Evolutionary conservation across 192 early-diverging fungal genomes (phyloP).

Genomic region (Backusella circina): DNA sequence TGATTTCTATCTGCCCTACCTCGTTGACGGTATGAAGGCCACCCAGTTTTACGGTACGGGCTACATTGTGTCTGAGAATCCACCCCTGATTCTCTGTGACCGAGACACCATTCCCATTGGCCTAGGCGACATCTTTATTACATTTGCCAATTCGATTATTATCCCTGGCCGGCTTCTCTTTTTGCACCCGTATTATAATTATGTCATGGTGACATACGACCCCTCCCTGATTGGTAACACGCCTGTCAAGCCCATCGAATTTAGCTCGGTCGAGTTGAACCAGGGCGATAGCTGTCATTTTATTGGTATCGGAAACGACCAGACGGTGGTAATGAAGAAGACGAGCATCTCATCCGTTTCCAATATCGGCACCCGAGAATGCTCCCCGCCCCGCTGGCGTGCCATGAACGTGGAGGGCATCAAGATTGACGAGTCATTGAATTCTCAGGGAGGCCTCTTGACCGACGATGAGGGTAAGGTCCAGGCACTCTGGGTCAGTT

Average conservation of each 20-base stretch:
- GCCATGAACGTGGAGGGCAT: constrained; percentile 60
- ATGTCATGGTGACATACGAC: constrained; percentile 82
- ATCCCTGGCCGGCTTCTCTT: constrained; percentile 83
- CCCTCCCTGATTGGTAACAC: constrained; percentile 68
- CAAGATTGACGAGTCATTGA: constrained; percentile 64
- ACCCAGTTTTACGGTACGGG: constrained; percentile 71
- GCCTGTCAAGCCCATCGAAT: constrained; percentile 58
- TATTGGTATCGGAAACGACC: constrained; percentile 52
- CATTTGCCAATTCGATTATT: constrained; percentile 84
- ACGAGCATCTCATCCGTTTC: constrained; percentile 56
- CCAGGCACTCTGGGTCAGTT: constrained; percentile 66
- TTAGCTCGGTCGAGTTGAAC: constrained; percentile 53
- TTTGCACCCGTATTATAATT: constrained; percentile 87
- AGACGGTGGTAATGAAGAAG: constrained; percentile 55
- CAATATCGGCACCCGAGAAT: constrained; percentile 66
- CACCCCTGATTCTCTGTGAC: constrained; percentile 78
- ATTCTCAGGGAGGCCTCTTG: constrained; percentile 66
- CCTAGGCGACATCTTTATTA: constrained; percentile 77
- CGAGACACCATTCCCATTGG: constrained; percentile 80
- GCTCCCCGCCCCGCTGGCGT: constrained; percentile 62
- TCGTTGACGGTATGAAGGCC: constrained; percentile 71
- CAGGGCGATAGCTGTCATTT: constrained; percentile 63
- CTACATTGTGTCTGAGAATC: constrained; percentile 71
- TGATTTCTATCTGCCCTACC: constrained; percentile 76
- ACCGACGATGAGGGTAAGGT: constrained; percentile 53